These are phyloP conservation scores for Solanum piurae DNA, from an alignment of 257 asterid genomes.

Conservation along the genomic window DNA sequence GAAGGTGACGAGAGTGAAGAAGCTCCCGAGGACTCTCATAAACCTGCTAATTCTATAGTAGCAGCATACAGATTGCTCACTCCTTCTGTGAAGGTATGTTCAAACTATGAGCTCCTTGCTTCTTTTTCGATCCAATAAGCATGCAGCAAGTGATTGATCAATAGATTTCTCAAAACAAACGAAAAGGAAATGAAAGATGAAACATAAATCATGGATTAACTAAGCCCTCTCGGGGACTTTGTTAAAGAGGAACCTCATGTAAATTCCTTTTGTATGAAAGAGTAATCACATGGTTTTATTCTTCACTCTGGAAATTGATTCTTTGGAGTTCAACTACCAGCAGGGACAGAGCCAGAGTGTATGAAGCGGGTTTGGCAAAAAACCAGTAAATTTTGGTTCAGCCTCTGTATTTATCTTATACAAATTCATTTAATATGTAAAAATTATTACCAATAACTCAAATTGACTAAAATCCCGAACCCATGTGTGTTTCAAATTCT, in stretches of 20 bases:
- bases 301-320: neutral
- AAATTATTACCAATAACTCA: neutral
- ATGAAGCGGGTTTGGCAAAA: neutral
- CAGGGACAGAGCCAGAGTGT: neutral
- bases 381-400: neutral
- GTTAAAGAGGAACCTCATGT: too few relatives aligned
- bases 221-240: neutral
- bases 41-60: conserved; percentile 65
- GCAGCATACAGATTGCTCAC: conserved; percentile 85
- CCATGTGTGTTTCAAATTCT: neutral
- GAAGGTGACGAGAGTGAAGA: conserved; percentile 77
- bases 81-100: conserved; percentile 87
- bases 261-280: neutral
- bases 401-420: neutral
- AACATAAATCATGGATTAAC: neutral
- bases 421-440: neutral
- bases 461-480: neutral
- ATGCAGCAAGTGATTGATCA: neutral
- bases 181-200: neutral
- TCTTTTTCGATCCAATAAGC: neutral
- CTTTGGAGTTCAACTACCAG: neutral
- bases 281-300: neutral
- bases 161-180: neutral
- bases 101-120: neutral
- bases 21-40: conserved; percentile 58